A percentile compares a stretch with the other conserved stretches of the same genome.
phyloP scores from a whole-genome alignment of 306 rosid species.

The Dryas alaskensis region DNA sequence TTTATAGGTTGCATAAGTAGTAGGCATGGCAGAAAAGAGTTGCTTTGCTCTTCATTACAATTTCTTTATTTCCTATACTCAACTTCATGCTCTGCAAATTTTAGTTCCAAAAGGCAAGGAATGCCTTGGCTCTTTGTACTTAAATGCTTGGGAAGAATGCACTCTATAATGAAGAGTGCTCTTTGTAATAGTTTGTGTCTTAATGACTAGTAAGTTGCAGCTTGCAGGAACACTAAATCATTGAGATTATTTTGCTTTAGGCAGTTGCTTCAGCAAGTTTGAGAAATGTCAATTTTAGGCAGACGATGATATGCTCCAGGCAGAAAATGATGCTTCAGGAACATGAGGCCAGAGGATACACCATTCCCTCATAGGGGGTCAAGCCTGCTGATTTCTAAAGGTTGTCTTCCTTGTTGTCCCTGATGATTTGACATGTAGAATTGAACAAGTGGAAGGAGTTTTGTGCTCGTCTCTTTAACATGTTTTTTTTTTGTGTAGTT shows the following conservation, averaged over 20 bases:
- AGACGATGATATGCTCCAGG: neutral
- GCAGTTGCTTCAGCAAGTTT: neutral
- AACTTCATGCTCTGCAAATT: neutral
- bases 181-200: neutral
- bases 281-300: neutral
- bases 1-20: neutral
- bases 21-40: neutral
- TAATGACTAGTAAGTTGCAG: neutral
- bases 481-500: neutral
- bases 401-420: neutral
- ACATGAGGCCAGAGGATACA: neutral
- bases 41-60: neutral
- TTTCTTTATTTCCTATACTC: neutral
- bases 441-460: neutral
- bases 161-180: neutral
- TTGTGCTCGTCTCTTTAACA: neutral
- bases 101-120: neutral
- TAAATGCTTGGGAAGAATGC: neutral
- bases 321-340: neutral
- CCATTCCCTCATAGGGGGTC: neutral
- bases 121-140: neutral
- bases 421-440: constrained; percentile 6
- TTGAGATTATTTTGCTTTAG: neutral
- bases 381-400: constrained; percentile 9
- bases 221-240: neutral